Evolutionary conservation across 1,284 basidiomycete genomes (phyloP), one percentile per base, ranked within the genome.

Genomic region (Somion occarium): DNA sequence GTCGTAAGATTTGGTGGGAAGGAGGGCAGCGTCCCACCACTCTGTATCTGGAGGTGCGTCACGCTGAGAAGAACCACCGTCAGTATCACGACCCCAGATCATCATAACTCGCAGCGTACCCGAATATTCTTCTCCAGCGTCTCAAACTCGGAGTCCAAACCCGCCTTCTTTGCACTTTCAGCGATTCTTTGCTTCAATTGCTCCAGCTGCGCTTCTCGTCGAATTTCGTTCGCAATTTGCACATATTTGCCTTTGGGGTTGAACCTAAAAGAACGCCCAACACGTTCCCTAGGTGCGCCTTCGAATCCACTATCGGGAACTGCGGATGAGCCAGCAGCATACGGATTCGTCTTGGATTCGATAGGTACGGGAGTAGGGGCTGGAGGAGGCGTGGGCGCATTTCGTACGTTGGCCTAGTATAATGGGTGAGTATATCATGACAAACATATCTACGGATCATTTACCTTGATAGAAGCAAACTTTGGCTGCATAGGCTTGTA

Each of bases 401-500:
- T 88, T 9, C 88, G 82, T 7, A 78, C 77, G 61, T 93, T 92
- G 3, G 89, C 91, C 76, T 83, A n/a, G n/a, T n/a, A n/a, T n/a
- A n/a, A n/a, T n/a, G n/a, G 53, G 11, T 12, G 27, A 41, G 13
- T 53, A 38, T 46, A 22, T 49, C 41, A 48, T 24, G 27, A 45
- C 20, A 49, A 3, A 26, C n/a, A n/a, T n/a, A n/a, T n/a, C n/a
- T n/a, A n/a, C n/a, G n/a, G n/a, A n/a, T n/a, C n/a, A n/a, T 48
- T 5, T 22, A 84, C 88, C 73, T 88, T 93, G 68, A 96, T 93
- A 3, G 91, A 92, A 0, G 93, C 89, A 67, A 97, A 98, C 68
- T 97, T 98, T 49, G 94, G 94, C 57, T 93, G 91, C 93, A 97
- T 97, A 5, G 94, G 91, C 66, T 93, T 95, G 71, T 95, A 96